Evolutionary conservation across 2,329 filamentous ascomycete species (phyloP).

Genomic region (Beauveria brongniartii): DNA sequence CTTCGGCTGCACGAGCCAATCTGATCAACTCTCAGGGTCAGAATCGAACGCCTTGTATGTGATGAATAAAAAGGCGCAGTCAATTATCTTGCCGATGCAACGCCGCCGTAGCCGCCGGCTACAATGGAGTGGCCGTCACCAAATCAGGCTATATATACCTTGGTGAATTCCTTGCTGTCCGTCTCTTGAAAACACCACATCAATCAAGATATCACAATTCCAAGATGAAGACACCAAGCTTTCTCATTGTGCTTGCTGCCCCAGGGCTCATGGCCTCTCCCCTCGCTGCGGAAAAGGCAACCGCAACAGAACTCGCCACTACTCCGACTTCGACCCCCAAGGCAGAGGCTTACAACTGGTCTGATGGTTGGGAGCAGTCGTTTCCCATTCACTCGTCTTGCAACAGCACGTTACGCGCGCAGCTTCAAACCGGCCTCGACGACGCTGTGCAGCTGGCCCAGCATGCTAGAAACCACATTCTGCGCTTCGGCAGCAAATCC

Average conservation of each 20-base stretch:
- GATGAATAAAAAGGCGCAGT: no score
- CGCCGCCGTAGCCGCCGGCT: no score
- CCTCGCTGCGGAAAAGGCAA: neutral
- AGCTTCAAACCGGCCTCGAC: slow-evolving; percentile 47
- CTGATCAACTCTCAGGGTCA: neutral
- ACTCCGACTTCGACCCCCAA: slow-evolving; percentile 15
- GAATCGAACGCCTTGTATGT: neutral
- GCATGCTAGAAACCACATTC: slow-evolving; percentile 56
- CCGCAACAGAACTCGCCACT: slow-evolving; percentile 16
- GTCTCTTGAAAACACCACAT: neutral
- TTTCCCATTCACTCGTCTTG: slow-evolving; percentile 56
- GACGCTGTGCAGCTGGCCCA: slow-evolving; percentile 50
- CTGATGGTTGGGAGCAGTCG: slow-evolving; percentile 23
- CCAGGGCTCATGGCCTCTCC: neutral
- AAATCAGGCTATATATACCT: no score
- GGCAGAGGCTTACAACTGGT: slow-evolving; percentile 24
- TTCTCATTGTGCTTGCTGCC: neutral
- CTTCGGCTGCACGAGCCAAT: neutral
- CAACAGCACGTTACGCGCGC: slow-evolving; percentile 51
- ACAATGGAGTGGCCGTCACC: no score
- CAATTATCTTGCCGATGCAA: no score
- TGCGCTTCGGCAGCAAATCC: slow-evolving; percentile 48
- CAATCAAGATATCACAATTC: neutral
- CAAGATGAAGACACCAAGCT: neutral
- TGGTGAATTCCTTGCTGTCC: no score